Percentiles rank a stretch among this genome's conserved stretches.
These are phyloP conservation scores for Penicillium flavigenum DNA, from an alignment of 495 filamentous ascomycete genomes.

Conservation along the genomic window DNA sequence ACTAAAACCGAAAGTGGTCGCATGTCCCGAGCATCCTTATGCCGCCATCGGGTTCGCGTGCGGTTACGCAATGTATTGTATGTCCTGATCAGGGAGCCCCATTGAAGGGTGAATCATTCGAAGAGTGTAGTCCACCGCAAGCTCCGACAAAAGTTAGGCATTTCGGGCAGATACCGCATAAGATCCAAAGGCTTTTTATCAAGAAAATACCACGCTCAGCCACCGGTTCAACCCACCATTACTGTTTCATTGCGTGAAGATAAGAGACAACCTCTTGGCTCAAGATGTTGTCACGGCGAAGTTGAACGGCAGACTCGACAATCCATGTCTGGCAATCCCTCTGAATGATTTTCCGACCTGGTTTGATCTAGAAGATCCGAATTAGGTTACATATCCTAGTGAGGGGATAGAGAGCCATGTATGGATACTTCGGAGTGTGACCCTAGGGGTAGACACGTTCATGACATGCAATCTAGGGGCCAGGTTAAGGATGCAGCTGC, in stretches of 20 bases:
- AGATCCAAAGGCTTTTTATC: too few species aligned
- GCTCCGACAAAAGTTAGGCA: too few species aligned
- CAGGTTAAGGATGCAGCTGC: background rate
- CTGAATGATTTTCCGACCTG: conserved; percentile 19
- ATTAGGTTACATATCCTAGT: background rate
- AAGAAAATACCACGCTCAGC: background rate
- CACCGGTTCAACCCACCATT: background rate
- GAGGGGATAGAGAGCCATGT: background rate
- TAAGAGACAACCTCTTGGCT: conserved; percentile 15
- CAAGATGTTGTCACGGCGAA: conserved; percentile 21
- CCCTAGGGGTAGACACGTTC: background rate
- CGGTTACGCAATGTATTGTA: background rate
- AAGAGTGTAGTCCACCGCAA: too few species aligned
- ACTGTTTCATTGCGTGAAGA: conserved; percentile 11
- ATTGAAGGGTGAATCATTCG: too few species aligned
- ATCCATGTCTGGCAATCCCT: conserved; percentile 36
- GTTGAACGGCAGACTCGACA: conserved; percentile 29
- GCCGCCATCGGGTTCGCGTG: background rate
- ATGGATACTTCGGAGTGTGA: background rate
- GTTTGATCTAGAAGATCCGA: background rate
- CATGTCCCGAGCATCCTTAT: background rate
- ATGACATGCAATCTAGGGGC: background rate
- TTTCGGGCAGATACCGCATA: too few species aligned
- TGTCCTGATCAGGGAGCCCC: background rate
- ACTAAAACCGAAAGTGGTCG: background rate